phyloP scores from a whole-genome alignment of 169 alveolate genomes.

The Neospora caninum region DNA sequence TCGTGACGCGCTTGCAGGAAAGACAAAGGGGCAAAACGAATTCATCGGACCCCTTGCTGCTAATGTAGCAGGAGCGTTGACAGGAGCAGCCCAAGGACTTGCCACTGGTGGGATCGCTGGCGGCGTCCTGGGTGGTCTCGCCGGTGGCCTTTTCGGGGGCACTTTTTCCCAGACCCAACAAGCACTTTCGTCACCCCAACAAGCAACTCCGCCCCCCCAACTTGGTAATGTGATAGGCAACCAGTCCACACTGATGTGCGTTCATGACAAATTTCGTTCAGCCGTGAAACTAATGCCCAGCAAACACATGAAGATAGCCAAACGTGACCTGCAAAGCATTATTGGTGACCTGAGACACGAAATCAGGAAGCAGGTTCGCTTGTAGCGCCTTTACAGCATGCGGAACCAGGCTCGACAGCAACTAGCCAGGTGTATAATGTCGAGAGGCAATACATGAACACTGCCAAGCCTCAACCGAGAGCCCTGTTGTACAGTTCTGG shows the following conservation, averaged over 20 bases:
- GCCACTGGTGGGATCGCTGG: not conserved
- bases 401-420: not conserved
- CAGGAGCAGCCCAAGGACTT: constrained; percentile 16
- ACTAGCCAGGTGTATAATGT: not conserved
- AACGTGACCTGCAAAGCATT: constrained; percentile 16
- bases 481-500: constrained; percentile 1
- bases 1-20: not conserved
- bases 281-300: constrained; percentile 39
- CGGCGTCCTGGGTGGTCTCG: not conserved
- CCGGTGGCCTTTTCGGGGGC: constrained; percentile 3
- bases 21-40: not conserved
- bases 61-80: constrained; percentile 4
- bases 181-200: not conserved
- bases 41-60: constrained; percentile 3
- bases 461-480: not conserved
- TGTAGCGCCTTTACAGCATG: not conserved
- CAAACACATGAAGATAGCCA: constrained; percentile 34
- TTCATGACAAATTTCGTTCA: not conserved
- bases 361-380: constrained; percentile 21
- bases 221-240: not conserved
- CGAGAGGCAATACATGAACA: constrained; percentile 25
- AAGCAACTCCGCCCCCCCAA: not conserved
- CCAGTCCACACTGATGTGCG: not conserved
- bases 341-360: constrained; percentile 14
- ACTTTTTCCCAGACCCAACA: not conserved